A percentile compares a stretch with the other conserved stretches of the same genome.
Evolutionary conservation across 345 rosid genomes (phyloP).

Genomic region (Eucalyptus fibrosa): DNA sequence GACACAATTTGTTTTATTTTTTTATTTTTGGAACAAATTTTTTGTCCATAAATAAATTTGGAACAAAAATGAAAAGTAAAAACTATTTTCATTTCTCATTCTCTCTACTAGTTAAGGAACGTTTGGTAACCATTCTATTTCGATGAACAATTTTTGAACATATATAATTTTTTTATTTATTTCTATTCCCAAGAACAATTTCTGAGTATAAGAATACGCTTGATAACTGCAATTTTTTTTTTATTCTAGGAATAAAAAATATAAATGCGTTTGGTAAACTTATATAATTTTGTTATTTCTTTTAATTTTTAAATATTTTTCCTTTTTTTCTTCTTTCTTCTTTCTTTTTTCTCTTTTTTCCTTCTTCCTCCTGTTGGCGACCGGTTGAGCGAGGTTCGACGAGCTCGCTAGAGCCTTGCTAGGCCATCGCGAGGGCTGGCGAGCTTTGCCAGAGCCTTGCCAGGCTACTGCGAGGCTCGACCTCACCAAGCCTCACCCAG

Average conservation of each 20-base stretch:
- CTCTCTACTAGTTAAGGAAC: accelerated
- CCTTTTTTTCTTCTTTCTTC: too few species aligned
- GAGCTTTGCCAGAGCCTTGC: too few species aligned
- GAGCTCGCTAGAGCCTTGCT: accelerated
- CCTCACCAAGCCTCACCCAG: too few species aligned
- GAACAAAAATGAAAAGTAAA: accelerated
- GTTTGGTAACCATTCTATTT: accelerated
- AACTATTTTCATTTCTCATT: too few species aligned
- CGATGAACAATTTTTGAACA: accelerated
- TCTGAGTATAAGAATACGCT: accelerated
- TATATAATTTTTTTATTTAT: accelerated
- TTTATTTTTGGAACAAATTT: too few species aligned
- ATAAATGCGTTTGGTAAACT: accelerated
- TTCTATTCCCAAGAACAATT: accelerated
- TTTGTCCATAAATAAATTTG: too few species aligned
- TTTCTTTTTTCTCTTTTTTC: accelerated
- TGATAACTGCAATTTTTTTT: accelerated
- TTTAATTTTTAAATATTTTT: too few species aligned
- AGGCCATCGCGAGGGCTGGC: accelerated
- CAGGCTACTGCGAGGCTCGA: too few species aligned
- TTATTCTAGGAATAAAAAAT: accelerated
- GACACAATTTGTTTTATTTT: too few species aligned
- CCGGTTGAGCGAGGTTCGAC: accelerated
- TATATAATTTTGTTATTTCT: too few species aligned
- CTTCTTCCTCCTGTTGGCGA: accelerated